Evolutionary conservation across 768 basidiomycete genomes (phyloP).

Genomic region (Xerocomus potaroensis): DNA sequence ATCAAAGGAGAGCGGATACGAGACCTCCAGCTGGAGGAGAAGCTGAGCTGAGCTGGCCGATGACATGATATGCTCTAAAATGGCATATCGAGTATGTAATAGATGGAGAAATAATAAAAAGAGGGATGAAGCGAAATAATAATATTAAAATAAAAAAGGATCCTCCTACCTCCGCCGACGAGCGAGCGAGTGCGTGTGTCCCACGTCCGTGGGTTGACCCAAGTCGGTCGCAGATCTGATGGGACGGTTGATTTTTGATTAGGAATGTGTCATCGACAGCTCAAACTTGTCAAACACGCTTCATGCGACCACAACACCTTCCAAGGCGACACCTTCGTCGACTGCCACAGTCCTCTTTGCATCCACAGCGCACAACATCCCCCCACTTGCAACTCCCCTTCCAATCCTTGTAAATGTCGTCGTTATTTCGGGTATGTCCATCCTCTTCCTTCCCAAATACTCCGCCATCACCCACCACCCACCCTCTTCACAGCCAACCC

Average conservation of each 20-base stretch:
- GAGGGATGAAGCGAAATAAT: no score
- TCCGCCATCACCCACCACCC: not conserved
- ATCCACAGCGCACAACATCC: slow-evolving; percentile 48
- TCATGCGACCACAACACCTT: slow-evolving; percentile 56
- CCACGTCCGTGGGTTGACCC: no score
- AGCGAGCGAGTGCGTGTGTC: slow-evolving; percentile 3
- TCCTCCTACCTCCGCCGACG: slow-evolving; percentile 57
- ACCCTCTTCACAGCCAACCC: slow-evolving; percentile 41
- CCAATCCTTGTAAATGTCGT: slow-evolving; percentile 40
- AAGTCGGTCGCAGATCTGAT: no score
- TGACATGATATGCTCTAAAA: not conserved
- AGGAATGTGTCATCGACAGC: slow-evolving; percentile 62
- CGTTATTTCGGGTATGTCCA: slow-evolving; percentile 50
- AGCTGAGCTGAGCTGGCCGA: slow-evolving; percentile 17
- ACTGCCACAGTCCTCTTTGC: slow-evolving; percentile 49
- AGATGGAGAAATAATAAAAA: slow-evolving; percentile 5
- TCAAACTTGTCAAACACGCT: slow-evolving; percentile 46
- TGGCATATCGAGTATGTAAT: not conserved
- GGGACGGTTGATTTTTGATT: not conserved
- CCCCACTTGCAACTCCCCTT: slow-evolving; percentile 32
- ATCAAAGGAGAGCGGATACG: slow-evolving; percentile 81
- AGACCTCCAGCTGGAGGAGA: slow-evolving; percentile 60
- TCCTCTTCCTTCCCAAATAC: not conserved
- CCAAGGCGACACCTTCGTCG: slow-evolving; percentile 40
- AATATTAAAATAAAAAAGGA: slow-evolving; percentile 1